Evolutionary conservation across 768 basidiomycete species (phyloP).

Genomic region (Boletus patriciae): DNA sequence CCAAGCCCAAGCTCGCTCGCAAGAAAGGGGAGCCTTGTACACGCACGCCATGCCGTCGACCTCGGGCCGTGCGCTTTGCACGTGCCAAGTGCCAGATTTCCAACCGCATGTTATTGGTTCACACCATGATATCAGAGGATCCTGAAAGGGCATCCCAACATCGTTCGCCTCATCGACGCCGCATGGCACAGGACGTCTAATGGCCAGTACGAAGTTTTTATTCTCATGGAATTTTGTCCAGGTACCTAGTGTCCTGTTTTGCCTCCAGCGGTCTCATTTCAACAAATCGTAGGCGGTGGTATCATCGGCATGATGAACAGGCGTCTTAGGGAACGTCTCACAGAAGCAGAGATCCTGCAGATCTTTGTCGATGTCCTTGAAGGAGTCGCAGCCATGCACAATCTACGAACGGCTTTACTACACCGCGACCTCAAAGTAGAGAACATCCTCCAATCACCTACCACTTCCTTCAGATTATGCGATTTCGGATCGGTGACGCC

Average conservation of each 20-base stretch:
- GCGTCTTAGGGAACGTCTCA: constrained; percentile 88
- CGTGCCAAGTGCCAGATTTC: background rate
- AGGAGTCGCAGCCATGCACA: constrained; percentile 96
- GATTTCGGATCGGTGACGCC: constrained; percentile 94
- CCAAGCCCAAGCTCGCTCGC: no score
- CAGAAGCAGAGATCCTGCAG: constrained; percentile 94
- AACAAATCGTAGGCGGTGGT: constrained; percentile 68
- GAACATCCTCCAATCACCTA: constrained; percentile 89
- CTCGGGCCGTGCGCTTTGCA: no score
- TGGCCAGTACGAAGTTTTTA: constrained; percentile 92
- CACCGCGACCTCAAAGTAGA: constrained; percentile 99
- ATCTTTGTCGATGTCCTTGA: constrained; percentile 99
- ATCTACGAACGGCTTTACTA: constrained; percentile 82
- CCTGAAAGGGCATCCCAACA: constrained; percentile 90
- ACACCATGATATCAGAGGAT: constrained; percentile 60
- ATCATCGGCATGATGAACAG: constrained; percentile 99
- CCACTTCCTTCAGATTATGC: constrained; percentile 89
- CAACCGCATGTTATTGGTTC: constrained; percentile 23
- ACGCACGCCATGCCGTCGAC: no score
- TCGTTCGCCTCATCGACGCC: constrained; percentile 95
- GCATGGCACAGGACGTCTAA: constrained; percentile 84
- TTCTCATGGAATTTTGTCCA: constrained; percentile 97
- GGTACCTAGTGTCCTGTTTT: constrained; percentile 45
- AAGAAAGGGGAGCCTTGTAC: no score
- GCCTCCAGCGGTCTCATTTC: constrained; percentile 8